Evolutionary conservation across 345 rosid genomes (phyloP).

Genomic region (Lumnitzera littorea): DNA sequence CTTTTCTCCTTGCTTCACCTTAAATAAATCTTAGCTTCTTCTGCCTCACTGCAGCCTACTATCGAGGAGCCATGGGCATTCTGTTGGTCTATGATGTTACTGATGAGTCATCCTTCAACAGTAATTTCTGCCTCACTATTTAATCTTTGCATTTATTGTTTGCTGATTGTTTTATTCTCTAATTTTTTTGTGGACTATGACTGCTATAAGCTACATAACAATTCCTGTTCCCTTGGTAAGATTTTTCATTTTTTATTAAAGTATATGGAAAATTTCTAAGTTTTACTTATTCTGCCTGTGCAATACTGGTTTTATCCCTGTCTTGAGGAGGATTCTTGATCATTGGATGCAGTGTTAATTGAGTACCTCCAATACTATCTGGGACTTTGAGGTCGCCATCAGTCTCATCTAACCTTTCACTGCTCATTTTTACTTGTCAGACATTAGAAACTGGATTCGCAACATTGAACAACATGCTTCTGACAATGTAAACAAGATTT

Average conservation of each 20-base stretch:
- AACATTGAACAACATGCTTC: conserved; percentile 97
- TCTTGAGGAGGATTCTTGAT: too few species aligned
- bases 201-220: too few species aligned
- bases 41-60: conserved; percentile 41
- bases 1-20: conserved; percentile 3
- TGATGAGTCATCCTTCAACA: conserved; percentile 76
- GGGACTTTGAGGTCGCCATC: too few species aligned
- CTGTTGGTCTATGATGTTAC: conserved; percentile 78
- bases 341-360: too few species aligned
- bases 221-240: too few species aligned
- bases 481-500: conserved; percentile 84
- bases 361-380: too few species aligned
- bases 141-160: not conserved
- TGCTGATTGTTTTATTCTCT: not conserved
- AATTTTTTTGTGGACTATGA: too few species aligned
- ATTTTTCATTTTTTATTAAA: too few species aligned
- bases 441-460: conserved; percentile 97
- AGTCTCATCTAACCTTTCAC: not conserved
- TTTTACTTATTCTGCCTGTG: too few species aligned
- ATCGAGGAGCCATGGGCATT: conserved; percentile 86
- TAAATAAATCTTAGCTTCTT: not conserved
- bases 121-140: conserved; percentile 20
- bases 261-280: too few species aligned
- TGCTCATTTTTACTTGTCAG: conserved; percentile 23
- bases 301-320: too few species aligned